Percentiles rank a stretch among this genome's conserved stretches.
Conservation (phyloP, 768 basidiomycete species). For the Lyophyllum shimeji region DNA sequence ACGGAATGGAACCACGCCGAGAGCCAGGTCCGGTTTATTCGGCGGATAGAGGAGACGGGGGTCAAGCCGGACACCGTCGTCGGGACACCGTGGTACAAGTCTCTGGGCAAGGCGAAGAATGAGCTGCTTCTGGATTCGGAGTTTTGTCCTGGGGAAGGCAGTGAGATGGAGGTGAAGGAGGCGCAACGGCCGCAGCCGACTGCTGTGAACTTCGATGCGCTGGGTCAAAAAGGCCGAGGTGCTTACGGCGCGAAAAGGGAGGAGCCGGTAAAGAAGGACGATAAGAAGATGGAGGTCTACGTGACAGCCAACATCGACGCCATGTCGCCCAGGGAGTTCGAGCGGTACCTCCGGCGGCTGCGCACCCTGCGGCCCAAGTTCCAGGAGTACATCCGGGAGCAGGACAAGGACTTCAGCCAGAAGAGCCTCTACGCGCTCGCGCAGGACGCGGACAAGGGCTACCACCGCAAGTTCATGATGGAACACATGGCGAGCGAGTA, state of each 20-base stretch:
- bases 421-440: conserved; percentile 25
- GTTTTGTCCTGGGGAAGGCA: conserved; percentile 31
- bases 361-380: conserved; percentile 59
- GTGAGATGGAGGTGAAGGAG: conserved; percentile 3
- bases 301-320: conserved; percentile 53
- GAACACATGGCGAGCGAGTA: conserved; percentile 24
- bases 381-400: conserved; percentile 38
- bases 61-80: conserved; percentile 29
- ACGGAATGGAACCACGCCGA: conserved; percentile 77
- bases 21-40: conserved; percentile 64
- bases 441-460: conserved; percentile 15
- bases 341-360: conserved; percentile 56
- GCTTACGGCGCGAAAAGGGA: conserved; percentile 23
- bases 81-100: conserved; percentile 35
- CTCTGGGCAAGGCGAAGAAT: conserved; percentile 34
- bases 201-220: conserved; percentile 11
- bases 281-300: conserved; percentile 4
- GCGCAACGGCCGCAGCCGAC: conserved; percentile 8
- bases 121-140: conserved; percentile 48
- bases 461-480: conserved; percentile 41
- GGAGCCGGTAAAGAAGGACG: neutral
- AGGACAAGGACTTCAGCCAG: conserved; percentile 8
- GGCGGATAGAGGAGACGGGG: conserved; percentile 65
- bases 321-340: conserved; percentile 62
- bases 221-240: conserved; percentile 26